phyloP scores from a whole-genome alignment of 345 rosid species.

The Brassica napus region Da-Ae NC_063446.1:15050501-15051000 shows the following conservation, averaged over 20 bases:
- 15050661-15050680: background rate
- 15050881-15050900: constrained; percentile 15
- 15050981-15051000: no score
- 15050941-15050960: constrained; percentile 7
- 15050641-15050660: constrained; percentile 1
- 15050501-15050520: background rate
- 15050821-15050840: constrained; percentile 26
- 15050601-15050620: constrained; percentile 15
- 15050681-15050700: background rate
- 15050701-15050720: background rate
- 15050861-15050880: background rate
- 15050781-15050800: no score
- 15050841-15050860: constrained; percentile 34
- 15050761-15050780: no score
- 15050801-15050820: no score
- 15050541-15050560: constrained; percentile 21
- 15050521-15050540: constrained; percentile 23
- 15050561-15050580: constrained; percentile 34
- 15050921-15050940: constrained; percentile 7
- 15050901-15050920: constrained; percentile 30
- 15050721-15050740: constrained; percentile 12
- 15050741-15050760: no score
- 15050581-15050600: constrained; percentile 11
- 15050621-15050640: constrained; percentile 12
- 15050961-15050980: background rate